Base-by-base conservation (phyloP, 805 yeast genomes). In the Suhomyces sp. region DNA sequence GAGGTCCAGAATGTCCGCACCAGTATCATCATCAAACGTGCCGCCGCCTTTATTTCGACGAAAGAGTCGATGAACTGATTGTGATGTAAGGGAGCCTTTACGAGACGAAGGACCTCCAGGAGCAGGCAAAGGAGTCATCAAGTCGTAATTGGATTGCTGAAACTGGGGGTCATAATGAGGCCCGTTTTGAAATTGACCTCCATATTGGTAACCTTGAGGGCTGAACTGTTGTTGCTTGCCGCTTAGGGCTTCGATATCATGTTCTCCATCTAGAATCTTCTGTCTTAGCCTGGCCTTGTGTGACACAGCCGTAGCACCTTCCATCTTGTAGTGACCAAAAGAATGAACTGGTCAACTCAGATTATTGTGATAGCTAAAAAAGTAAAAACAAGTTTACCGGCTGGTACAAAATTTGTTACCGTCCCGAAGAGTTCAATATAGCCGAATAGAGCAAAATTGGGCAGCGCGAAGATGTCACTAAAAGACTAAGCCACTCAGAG, bases 1-100 rank as follows among this genome's bases (percentile, higher is more conserved):
- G 33, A 71, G 53, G 33, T 68, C 69, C 43, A 62, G 66, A 25
- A 70, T 59, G 51, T 72, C 77, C 1, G 68, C 72, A 19, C 76
- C 77, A 6, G 52, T 39, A 4, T 72, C 75, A 7, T 74, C 78
- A 47, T 72, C 75, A 41, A 72, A 73, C 19, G 62, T 64, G 15
- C 52, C 65, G n/a, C 58, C 60, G 27, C 57, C 67, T 24, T 69
- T 69, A 51, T 71, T 74, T 31, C 80, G 63, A 41, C 71, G 67
- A 62, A 81, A 78, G 46, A 80, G 64, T 49, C 67, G 68, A 46
- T 76, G 70, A 59, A 79, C 66, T 1, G 78, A 69, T 46, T 63
- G 70, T 4, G 77, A 71, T 9, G 75, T 71, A 57, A 73, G 55
- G 24, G 76, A 71, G 6, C 74, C 71, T 49, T 69, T 71, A 13